Evolutionary conservation across 148 eudicot species (phyloP).

Genomic region (Arbutus unedo): DNA sequence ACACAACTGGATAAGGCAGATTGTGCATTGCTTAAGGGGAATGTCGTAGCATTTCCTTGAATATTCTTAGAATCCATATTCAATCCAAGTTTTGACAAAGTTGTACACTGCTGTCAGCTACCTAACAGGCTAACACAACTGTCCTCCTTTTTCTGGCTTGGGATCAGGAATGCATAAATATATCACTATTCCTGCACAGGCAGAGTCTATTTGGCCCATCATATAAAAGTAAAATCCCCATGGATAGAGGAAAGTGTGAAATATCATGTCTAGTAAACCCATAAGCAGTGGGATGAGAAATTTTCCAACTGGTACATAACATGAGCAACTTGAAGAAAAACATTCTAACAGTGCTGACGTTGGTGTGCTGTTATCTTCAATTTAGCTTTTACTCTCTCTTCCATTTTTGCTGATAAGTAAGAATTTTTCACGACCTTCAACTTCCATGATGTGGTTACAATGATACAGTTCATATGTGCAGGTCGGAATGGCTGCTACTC

Average conservation of each 20-base stretch:
- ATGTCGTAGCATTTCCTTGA: neutral
- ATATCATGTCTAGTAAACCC: neutral
- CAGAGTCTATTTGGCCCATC: neutral
- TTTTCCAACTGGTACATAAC: neutral
- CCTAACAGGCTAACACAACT: neutral
- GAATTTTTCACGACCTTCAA: neutral
- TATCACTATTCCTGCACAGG: too few relatives aligned
- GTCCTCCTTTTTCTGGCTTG: neutral
- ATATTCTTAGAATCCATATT: neutral
- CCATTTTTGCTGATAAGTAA: neutral
- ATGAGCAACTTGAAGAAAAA: conserved; percentile 2
- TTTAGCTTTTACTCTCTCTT: neutral
- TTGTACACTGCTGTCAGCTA: neutral
- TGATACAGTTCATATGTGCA: conserved; percentile 26
- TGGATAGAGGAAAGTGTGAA: neutral
- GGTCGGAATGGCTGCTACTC: conserved; percentile 99
- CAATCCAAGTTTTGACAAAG: neutral
- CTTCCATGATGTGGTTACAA: conserved; percentile 7
- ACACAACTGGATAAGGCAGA: too few relatives aligned
- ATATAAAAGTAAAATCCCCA: neutral
- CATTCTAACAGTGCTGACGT: neutral
- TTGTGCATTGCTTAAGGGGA: neutral
- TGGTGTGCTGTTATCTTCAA: neutral
- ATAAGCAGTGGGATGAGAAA: neutral
- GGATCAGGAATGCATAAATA: neutral